Evolutionary conservation across 73 alveolate genomes (phyloP).

Genomic region (Tetrahymena elliotti): DNA sequence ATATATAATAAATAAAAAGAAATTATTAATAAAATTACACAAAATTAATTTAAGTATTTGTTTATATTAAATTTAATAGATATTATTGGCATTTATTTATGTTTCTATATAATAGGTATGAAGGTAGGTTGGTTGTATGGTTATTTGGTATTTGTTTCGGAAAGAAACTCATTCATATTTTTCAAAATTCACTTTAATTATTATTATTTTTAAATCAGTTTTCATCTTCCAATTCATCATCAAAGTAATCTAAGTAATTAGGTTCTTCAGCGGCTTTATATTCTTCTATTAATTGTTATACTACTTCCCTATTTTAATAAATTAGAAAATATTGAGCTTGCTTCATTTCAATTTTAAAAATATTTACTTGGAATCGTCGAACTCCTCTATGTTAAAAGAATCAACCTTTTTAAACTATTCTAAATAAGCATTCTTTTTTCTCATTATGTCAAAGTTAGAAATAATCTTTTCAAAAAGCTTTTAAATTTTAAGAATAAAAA

Average conservation of each 20-base stretch:
- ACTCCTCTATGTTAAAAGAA: slow-evolving; percentile 73
- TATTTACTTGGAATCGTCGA: slow-evolving; percentile 55
- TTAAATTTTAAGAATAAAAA: not conserved
- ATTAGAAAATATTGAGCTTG: not conserved
- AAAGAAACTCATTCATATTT: not conserved
- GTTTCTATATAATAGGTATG: not conserved
- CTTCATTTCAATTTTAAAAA: too few species aligned
- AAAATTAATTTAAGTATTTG: not conserved
- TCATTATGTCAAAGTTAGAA: slow-evolving; percentile 73
- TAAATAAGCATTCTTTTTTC: slow-evolving; percentile 90
- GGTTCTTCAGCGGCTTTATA: slow-evolving; percentile 89
- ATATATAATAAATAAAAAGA: not conserved
- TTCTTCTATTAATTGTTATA: slow-evolving; percentile 73
- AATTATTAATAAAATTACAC: not conserved
- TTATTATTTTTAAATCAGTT: not conserved
- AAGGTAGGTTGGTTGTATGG: too few species aligned
- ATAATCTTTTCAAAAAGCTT: slow-evolving; percentile 77
- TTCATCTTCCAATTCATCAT: slow-evolving; percentile 34
- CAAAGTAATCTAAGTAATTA: slow-evolving; percentile 87
- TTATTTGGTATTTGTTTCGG: not conserved
- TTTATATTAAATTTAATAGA: not conserved
- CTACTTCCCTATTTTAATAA: slow-evolving; percentile 56
- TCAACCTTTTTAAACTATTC: slow-evolving; percentile 80
- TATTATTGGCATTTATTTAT: not conserved
- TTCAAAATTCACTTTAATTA: not conserved